Evolutionary conservation across 805 yeast genomes (phyloP).

Genomic region (Pichia eremophila): DNA sequence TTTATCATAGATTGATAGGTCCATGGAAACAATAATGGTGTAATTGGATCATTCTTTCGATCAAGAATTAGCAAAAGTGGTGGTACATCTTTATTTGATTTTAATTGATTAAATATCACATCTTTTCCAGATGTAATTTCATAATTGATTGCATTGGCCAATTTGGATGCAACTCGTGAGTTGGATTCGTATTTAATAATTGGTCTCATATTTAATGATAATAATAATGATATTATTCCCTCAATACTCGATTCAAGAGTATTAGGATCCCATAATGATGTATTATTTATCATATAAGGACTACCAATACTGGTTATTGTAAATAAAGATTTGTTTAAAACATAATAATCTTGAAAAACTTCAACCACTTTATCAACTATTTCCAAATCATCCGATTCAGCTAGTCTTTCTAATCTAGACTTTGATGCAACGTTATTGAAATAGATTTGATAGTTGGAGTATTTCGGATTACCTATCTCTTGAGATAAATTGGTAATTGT

Average conservation of each 20-base stretch:
- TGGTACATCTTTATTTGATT: constrained; percentile 44
- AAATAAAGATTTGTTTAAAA: constrained; percentile 59
- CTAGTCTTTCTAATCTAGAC: constrained; percentile 72
- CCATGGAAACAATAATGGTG: constrained; percentile 93
- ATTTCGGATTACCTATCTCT: constrained; percentile 74
- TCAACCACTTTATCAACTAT: constrained; percentile 70
- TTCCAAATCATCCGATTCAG: constrained; percentile 86
- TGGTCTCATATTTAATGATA: constrained; percentile 73
- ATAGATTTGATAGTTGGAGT: constrained; percentile 64
- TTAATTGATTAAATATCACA: constrained; percentile 55
- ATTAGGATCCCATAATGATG: constrained; percentile 37
- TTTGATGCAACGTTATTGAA: constrained; percentile 73
- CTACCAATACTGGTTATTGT: constrained; percentile 23
- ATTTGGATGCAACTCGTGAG: constrained; percentile 51
- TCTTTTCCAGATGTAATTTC: constrained; percentile 47
- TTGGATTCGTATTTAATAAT: constrained; percentile 68
- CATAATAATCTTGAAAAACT: constrained; percentile 73
- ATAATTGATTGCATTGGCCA: constrained; percentile 58
- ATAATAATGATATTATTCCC: constrained; percentile 44
- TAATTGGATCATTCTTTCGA: constrained; percentile 82
- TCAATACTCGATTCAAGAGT: constrained; percentile 33
- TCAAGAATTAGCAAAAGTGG: constrained; percentile 73
- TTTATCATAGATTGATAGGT: constrained; percentile 97
- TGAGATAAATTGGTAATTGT: constrained; percentile 49
- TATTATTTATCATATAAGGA: constrained; percentile 15